Evolutionary conservation across 2,329 filamentous ascomycete species (phyloP), one percentile per base, ranked within the genome.

Genomic region (Drechslerella dactyloides): DNA sequence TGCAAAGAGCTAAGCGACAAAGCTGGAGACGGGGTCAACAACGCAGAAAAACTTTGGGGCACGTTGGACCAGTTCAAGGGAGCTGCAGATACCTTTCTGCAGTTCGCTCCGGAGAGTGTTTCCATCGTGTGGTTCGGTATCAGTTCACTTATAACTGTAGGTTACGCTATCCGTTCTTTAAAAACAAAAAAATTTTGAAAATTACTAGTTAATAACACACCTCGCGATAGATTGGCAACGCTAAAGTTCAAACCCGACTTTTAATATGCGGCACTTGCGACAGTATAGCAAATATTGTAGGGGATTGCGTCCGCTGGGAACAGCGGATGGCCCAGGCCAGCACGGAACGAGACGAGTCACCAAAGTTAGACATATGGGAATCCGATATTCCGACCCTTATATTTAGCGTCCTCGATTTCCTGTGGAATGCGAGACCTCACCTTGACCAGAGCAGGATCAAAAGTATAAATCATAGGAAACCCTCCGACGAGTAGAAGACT

Each of bases 51-150:
- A 1, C 56, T 69, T 21, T 24, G 48, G 40, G 56, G 51, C 7
- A 69, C 64, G 1, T 23, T 69, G 23, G 64, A 69, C 19, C 64
- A 69, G 19, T 44, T 69, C 27, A 69, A 69, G 17, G 30, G 35
- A 0, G 50, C 56, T 2, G 64, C 50, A 13, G 64, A 69, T 52
- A 52, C 42, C 1, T 69, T 69, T 44, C 50, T 69, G 35, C 40
- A 42, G 7, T 69, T 61, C 35, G 64, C 64, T 21, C 64, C 64
- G 21, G 64, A 69, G 56, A 69, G 56, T 42, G 56, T 69, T 6
- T 69, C 64, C 11, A 69, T 69, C 33, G 64, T 69, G 51, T 69
- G 64, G 64, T 69, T 69, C 35, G 64, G 64, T 7, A 69, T 69
- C 15, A 69, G 64, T 35, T 61, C 64, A 2, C 50, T 68, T 35